phyloP scores from a whole-genome alignment of 768 basidiomycete species.

The Mycena capillaripes region DNA sequence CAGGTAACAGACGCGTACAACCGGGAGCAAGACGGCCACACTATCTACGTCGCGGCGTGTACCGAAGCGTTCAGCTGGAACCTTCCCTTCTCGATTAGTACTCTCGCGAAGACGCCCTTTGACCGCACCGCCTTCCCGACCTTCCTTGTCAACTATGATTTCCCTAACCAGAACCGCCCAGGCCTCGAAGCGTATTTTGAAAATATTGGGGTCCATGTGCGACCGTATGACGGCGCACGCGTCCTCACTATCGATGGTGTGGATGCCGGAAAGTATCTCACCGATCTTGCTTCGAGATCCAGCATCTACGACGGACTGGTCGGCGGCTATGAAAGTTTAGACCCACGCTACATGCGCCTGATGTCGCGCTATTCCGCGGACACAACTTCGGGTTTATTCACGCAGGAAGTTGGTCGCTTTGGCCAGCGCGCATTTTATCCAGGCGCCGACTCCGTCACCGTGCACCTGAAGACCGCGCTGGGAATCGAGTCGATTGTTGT shows the following conservation, averaged over 20 bases:
- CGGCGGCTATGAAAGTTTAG: slow-evolving; percentile 22
- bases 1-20: slow-evolving; percentile 36
- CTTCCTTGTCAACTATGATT: slow-evolving; percentile 34
- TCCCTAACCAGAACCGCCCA: slow-evolving; percentile 27
- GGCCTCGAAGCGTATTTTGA: slow-evolving; percentile 34
- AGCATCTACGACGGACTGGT: slow-evolving; percentile 32
- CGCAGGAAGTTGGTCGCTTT: slow-evolving; percentile 32
- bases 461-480: slow-evolving; percentile 10
- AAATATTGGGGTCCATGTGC: slow-evolving; percentile 27
- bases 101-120: slow-evolving; percentile 29
- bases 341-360: slow-evolving; percentile 27
- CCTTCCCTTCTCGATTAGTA: slow-evolving; percentile 37
- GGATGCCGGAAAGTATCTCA: slow-evolving; percentile 24
- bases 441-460: slow-evolving; percentile 21
- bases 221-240: slow-evolving; percentile 27
- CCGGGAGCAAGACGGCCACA: slow-evolving; percentile 36
- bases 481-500: slow-evolving; percentile 16
- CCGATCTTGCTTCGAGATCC: slow-evolving; percentile 23
- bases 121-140: slow-evolving; percentile 23
- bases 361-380: slow-evolving; percentile 37
- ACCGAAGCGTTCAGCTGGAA: slow-evolving; percentile 35
- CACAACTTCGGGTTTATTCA: slow-evolving; percentile 16
- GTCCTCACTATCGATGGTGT: slow-evolving; percentile 29
- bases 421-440: slow-evolving; percentile 33
- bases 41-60: slow-evolving; percentile 31